These are phyloP conservation scores for Aspergillus ochraceoroseus DNA, from an alignment of 2,329 filamentous ascomycete genomes.

Conservation along the genomic window DNA sequence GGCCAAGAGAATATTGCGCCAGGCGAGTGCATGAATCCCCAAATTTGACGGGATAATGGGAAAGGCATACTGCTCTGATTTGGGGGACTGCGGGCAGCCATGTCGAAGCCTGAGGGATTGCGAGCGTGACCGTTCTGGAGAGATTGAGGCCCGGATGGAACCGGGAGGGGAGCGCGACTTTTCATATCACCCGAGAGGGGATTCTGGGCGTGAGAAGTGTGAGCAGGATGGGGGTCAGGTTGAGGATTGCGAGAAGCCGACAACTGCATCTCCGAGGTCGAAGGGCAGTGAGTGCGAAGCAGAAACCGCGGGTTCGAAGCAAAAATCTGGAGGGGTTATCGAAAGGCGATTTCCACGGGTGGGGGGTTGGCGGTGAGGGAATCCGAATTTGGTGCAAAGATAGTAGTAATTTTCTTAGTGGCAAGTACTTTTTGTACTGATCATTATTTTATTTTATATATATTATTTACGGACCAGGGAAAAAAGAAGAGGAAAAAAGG, in stretches of 20 bases:
- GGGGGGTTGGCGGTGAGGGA: conserved; percentile 16
- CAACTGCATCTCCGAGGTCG: conserved; percentile 21
- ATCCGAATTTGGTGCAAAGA: too few species aligned
- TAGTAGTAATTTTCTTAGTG: too few species aligned
- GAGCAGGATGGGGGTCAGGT: conserved; percentile 19
- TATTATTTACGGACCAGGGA: too few species aligned
- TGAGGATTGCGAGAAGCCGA: conserved; percentile 22
- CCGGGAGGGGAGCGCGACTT: conserved; percentile 39
- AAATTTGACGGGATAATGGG: neutral
- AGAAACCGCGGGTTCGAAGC: conserved; percentile 4
- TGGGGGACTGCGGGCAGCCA: conserved; percentile 46
- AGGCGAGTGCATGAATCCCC: too few species aligned
- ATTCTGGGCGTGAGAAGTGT: conserved; percentile 26
- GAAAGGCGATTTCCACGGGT: conserved; percentile 12
- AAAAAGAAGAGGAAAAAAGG: too few species aligned
- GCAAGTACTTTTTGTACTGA: too few species aligned
- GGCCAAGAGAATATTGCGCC: too few species aligned
- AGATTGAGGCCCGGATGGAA: conserved; percentile 31
- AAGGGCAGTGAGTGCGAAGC: conserved; percentile 2
- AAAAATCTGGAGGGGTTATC: conserved; percentile 27
- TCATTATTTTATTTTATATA: too few species aligned
- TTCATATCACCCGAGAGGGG: conserved; percentile 38
- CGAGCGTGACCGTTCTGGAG: conserved; percentile 42
- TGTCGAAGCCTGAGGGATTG: conserved; percentile 42
- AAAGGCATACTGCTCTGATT: conserved; percentile 39